These are phyloP conservation scores for Globisporangium perplexum DNA, from an alignment of 352 stramenopile genomes.

Conservation along the genomic window DNA sequence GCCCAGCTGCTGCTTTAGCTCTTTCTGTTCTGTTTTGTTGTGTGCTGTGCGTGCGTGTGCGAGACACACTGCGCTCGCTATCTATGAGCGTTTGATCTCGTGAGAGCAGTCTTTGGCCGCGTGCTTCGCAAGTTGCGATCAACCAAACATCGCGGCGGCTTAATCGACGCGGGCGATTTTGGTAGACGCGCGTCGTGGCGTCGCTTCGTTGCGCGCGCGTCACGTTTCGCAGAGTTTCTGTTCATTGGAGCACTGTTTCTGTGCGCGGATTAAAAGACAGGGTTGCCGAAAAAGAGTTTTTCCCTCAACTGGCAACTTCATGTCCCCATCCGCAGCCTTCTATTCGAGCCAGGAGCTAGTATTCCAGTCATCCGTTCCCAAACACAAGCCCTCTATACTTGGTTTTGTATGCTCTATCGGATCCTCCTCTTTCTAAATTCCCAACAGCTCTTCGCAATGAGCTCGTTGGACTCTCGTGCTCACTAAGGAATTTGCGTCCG, in stretches of 20 bases:
- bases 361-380: neutral
- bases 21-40: too few species aligned
- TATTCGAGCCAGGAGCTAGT: neutral
- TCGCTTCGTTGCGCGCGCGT: neutral
- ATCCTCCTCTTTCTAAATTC: neutral
- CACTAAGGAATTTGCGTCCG: slow-evolving; percentile 15
- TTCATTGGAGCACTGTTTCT: neutral
- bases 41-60: too few species aligned
- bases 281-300: neutral
- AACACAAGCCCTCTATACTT: neutral
- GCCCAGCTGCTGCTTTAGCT: too few species aligned
- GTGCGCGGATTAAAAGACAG: neutral
- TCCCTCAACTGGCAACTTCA: neutral
- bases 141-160: neutral
- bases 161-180: neutral
- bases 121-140: neutral
- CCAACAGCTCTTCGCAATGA: neutral
- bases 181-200: neutral
- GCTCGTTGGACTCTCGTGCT: neutral
- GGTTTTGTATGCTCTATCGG: neutral
- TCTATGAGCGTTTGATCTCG: too few species aligned
- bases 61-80: too few species aligned
- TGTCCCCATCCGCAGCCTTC: neutral
- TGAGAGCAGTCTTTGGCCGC: too few species aligned
- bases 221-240: neutral